Evolutionary conservation across 2,329 filamentous ascomycete genomes (phyloP).

Genomic region (Pseudogymnoascus sp.): DNA sequence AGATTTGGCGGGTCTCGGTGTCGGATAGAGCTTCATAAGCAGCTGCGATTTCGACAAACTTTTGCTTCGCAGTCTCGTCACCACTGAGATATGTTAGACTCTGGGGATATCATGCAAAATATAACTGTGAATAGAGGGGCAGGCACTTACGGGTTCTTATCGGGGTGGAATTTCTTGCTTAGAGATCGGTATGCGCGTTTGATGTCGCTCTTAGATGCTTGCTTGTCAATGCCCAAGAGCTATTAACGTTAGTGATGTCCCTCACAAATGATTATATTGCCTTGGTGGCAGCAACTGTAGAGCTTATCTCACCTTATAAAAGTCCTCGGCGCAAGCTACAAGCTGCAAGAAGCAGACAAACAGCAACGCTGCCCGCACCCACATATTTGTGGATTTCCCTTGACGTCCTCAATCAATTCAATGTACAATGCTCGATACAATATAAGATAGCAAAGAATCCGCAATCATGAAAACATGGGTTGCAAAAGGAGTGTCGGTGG

Average conservation of each 20-base stretch:
- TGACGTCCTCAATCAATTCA: not conserved
- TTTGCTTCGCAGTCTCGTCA: conserved; percentile 71
- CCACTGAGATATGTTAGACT: conserved; percentile 41
- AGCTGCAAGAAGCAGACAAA: conserved; percentile 47
- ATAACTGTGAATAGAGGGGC: not conserved
- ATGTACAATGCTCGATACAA: conserved; percentile 9
- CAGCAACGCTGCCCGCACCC: conserved; percentile 42
- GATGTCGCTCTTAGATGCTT: conserved; percentile 77
- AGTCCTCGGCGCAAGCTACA: conserved; percentile 57
- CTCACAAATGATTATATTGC: not conserved
- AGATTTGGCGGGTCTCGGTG: conserved; percentile 71
- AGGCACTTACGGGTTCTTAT: conserved; percentile 82
- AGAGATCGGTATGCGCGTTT: conserved; percentile 88
- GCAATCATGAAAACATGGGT: conserved; percentile 10
- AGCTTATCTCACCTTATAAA: conserved; percentile 55
- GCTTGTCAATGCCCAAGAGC: conserved; percentile 70
- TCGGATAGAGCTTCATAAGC: conserved; percentile 90
- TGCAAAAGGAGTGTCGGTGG: conserved; percentile 11
- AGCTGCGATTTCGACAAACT: conserved; percentile 89
- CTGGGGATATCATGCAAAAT: not conserved
- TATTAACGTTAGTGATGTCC: conserved; percentile 30
- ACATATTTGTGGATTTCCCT: conserved; percentile 31
- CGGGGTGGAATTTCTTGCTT: conserved; percentile 93
- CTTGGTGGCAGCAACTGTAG: not conserved
- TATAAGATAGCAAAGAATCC: conserved; percentile 7